Conservation (phyloP, 1,139 yeast species). For the Protomyces gravidus region DNA sequence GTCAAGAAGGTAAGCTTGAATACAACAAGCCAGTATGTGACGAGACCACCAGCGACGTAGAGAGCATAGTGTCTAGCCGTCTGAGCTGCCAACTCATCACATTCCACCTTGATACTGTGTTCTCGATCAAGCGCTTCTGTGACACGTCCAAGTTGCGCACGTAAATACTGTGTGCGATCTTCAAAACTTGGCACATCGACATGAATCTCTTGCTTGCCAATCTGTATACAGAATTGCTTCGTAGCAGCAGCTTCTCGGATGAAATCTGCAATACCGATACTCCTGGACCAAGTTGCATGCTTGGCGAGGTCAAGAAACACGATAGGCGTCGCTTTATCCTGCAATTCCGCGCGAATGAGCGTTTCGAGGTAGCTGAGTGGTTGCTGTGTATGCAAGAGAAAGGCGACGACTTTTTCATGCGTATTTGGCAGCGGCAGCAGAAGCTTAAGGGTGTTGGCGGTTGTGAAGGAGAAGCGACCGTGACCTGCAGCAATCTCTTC, state of each 20-base stretch:
- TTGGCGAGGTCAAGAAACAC: conserved; percentile 9
- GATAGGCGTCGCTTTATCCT: conserved; percentile 5
- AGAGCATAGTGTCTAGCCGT: conserved; percentile 17
- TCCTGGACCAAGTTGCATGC: conserved; percentile 12
- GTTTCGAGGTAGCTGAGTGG: conserved; percentile 21
- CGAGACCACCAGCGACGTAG: conserved; percentile 13
- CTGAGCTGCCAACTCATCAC: conserved; percentile 18
- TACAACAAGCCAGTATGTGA: conserved; percentile 17
- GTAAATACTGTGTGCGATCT: conserved; percentile 24
- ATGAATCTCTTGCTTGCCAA: neutral
- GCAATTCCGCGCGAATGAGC: conserved; percentile 17
- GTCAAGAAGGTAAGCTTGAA: conserved; percentile 24
- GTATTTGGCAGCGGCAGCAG: conserved; percentile 18
- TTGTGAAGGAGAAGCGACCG: conserved; percentile 22
- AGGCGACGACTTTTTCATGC: conserved; percentile 14
- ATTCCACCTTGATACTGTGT: conserved; percentile 22
- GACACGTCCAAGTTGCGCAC: conserved; percentile 17
- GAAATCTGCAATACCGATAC: conserved; percentile 17
- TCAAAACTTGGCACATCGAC: conserved; percentile 27
- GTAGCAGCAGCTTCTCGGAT: conserved; percentile 26
- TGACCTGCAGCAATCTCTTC: conserved; percentile 2
- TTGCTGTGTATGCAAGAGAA: conserved; percentile 25
- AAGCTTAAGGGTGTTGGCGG: conserved; percentile 12
- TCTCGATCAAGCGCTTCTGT: conserved; percentile 11
- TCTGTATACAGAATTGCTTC: conserved; percentile 5